Base-by-base conservation (phyloP, 345 rosid genomes). In the Murraya koenigii region DNA sequence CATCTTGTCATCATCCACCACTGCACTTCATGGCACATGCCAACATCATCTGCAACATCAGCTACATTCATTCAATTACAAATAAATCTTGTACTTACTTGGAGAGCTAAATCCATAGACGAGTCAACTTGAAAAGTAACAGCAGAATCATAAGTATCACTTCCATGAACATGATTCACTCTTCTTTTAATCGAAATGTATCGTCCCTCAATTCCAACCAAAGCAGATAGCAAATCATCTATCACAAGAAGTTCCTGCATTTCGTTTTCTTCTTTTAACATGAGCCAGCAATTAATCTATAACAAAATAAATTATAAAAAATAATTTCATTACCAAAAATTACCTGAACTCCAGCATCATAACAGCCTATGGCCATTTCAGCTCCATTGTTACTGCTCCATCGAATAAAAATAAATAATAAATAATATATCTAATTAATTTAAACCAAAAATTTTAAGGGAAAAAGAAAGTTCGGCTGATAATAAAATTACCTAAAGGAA, bases 191-290 rank as follows among this genome's bases (percentile, higher is more conserved):
- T 92, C 26, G 94, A 96, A 80, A 94, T 89, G 78, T 92, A 92
- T 44, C 91, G 83, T 76, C 99, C 99, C 87, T 96, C 99, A 78
- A 92, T 87, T 81, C 98, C 99, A 77, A 92, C 95, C 94, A 96
- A 84, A 49, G 94, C 98, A 80, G 90, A 91, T 69, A 96, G 82
- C 78, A 94, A 90, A 86, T 96, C 99, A 77, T 96, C 97, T 68
- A 94, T 88, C 84, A 93, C 93, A 30, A 96, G 84, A 66, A 96
- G 95, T 82, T 96, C 99, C 99, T 96, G 78, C 59, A 62, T 23
- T 69, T 69, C n/a, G n/a, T n/a, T 25, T 68, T 32, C 28, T 44
- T 44, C 15, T 44, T 44, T 44, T 44, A 44, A 44, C 49, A 44
- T 44, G 49, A 13, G 49, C 49, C 3, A 5, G 49, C 17, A 1